These are phyloP conservation scores for Zizania latifolia DNA, from an alignment of 176 grass and related monocot genomes.

Conservation along the genomic window DNA sequence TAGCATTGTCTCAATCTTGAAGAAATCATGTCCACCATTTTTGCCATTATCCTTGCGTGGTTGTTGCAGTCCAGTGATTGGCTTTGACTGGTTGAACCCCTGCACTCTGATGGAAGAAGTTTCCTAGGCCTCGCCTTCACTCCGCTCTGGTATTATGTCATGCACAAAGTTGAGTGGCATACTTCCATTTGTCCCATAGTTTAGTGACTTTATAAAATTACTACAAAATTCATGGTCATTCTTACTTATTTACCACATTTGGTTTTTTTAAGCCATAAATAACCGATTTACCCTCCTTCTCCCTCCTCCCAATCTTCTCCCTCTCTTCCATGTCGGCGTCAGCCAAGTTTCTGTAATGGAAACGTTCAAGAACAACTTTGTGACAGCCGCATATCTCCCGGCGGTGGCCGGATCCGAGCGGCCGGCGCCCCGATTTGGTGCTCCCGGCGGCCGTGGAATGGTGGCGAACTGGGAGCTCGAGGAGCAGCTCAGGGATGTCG, in stretches of 20 bases:
- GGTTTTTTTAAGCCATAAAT: too few species aligned
- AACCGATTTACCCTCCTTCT: too few species aligned
- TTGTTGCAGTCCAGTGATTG: background rate
- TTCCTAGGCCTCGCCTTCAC: background rate
- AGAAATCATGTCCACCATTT: background rate
- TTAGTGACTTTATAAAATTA: too few species aligned
- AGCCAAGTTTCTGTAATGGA: too few species aligned
- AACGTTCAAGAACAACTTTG: too few species aligned
- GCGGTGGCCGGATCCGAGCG: conserved; percentile 17
- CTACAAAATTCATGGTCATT: too few species aligned
- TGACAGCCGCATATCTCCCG: conserved; percentile 35
- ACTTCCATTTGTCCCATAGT: too few species aligned
- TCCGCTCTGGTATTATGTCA: background rate
- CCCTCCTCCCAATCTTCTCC: too few species aligned
- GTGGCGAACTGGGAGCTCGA: conserved; percentile 16
- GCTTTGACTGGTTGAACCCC: background rate
- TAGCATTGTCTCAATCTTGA: background rate
- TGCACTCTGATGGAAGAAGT: conserved; percentile 5
- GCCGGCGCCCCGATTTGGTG: background rate
- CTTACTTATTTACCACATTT: too few species aligned
- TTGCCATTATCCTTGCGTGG: background rate
- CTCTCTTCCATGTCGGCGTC: too few species aligned
- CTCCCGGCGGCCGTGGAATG: conserved; percentile 4
- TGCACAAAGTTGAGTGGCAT: too few species aligned
- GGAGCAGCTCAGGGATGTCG: conserved; percentile 40